Conservation (phyloP, 1,284 basidiomycete species). For the Grifola frondosa region DNA sequence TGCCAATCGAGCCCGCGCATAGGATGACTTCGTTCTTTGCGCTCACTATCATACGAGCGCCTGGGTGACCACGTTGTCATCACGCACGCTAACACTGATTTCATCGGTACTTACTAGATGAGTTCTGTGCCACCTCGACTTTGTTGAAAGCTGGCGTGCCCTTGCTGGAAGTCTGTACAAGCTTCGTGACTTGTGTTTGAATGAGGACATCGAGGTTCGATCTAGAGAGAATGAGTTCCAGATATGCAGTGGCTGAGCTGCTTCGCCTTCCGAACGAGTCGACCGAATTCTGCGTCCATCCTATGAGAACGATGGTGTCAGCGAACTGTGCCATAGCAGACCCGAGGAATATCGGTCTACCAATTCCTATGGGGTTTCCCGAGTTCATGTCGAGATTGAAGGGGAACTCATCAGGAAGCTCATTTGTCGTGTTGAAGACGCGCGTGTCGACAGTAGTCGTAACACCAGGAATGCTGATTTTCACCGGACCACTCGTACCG, state of each 20-base stretch:
- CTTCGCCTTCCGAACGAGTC: slow-evolving; percentile 26
- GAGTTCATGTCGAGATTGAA: slow-evolving; percentile 39
- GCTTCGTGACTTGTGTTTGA: slow-evolving; percentile 37
- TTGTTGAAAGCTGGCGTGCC: slow-evolving; percentile 27
- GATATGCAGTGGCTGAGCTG: slow-evolving; percentile 27
- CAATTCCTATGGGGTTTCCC: slow-evolving; percentile 36
- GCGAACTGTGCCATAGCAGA: no score
- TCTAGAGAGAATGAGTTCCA: slow-evolving; percentile 30
- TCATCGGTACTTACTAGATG: slow-evolving; percentile 14
- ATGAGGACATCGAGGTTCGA: slow-evolving; percentile 42
- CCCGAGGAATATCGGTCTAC: slow-evolving; percentile 21
- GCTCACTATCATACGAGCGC: slow-evolving; percentile 16
- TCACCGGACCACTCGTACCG: slow-evolving; percentile 28
- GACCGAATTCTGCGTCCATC: slow-evolving; percentile 27
- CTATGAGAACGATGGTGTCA: no score
- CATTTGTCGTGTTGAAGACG: slow-evolving; percentile 32
- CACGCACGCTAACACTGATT: neutral
- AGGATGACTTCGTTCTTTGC: slow-evolving; percentile 28
- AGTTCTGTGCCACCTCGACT: slow-evolving; percentile 31
- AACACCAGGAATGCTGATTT: slow-evolving; percentile 33
- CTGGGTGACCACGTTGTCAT: slow-evolving; percentile 1
- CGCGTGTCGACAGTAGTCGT: slow-evolving; percentile 29
- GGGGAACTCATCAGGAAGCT: slow-evolving; percentile 33
- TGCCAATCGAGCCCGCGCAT: slow-evolving; percentile 37
- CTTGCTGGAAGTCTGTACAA: slow-evolving; percentile 29